Conservation (phyloP, 78 protist genomes). For the Planoprotostelium fungivorum region DNA sequence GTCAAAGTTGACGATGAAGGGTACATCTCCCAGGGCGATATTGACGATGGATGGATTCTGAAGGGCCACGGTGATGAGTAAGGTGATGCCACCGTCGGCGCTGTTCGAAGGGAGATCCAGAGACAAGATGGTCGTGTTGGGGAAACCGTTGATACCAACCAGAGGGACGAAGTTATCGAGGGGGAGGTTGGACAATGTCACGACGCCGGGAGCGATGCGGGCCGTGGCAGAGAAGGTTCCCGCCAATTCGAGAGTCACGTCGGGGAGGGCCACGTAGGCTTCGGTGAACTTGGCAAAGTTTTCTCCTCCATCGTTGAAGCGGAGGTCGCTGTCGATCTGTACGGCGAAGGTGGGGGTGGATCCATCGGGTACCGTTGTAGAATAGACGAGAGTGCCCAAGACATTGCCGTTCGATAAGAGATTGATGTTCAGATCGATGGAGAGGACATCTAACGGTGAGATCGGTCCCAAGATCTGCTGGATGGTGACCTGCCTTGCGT, state of each 20-base stretch:
- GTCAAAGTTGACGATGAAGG: neutral
- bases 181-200: neutral
- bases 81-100: neutral
- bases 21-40: neutral
- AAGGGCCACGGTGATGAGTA: neutral
- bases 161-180: neutral
- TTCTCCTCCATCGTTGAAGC: neutral
- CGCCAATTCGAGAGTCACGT: neutral
- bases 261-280: neutral
- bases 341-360: neutral
- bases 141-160: neutral
- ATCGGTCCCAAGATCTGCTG: neutral
- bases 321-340: neutral
- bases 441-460: neutral
- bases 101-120: neutral
- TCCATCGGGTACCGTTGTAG: neutral
- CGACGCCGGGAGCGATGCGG: neutral
- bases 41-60: neutral
- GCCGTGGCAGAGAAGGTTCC: neutral
- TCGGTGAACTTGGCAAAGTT: neutral
- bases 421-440: neutral
- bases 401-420: neutral
- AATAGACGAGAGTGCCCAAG: neutral
- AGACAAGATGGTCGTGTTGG: neutral
- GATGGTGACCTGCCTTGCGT: no score